Percentiles rank a stretch among this genome's conserved stretches.
Conservation (phyloP, 2,329 filamentous ascomycete species). For the Dothistroma pini region DNA sequence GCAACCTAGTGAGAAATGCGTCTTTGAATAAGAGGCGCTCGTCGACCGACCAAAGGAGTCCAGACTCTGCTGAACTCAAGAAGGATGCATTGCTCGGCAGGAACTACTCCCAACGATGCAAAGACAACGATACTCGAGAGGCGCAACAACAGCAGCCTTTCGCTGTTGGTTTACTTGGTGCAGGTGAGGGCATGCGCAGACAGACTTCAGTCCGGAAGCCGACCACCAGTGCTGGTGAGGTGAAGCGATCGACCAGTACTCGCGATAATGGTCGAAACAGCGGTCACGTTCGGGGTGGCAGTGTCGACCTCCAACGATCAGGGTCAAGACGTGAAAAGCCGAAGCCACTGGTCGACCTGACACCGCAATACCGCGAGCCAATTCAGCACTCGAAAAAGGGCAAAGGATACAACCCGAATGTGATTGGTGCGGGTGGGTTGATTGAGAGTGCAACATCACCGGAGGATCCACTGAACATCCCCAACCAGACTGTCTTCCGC, state of each 20-base stretch:
- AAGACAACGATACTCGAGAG: slow-evolving; percentile 39
- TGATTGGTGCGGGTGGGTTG: slow-evolving; percentile 38
- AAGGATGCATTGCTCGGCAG: slow-evolving; percentile 48
- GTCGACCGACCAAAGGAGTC: slow-evolving; percentile 23
- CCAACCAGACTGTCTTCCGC: slow-evolving; percentile 45
- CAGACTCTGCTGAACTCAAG: slow-evolving; percentile 41
- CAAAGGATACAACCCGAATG: slow-evolving; percentile 44
- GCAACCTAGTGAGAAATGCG: slow-evolving; percentile 23
- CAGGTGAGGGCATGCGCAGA: slow-evolving; percentile 17
- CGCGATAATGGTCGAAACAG: slow-evolving; percentile 15
- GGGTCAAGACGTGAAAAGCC: slow-evolving; percentile 44
- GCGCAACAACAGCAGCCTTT: slow-evolving; percentile 43
- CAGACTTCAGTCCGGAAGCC: slow-evolving; percentile 13
- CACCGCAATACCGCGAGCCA: slow-evolving; percentile 60
- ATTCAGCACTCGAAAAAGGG: slow-evolving; percentile 56
- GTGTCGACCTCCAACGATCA: slow-evolving; percentile 43
- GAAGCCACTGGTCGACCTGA: slow-evolving; percentile 66
- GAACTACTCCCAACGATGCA: slow-evolving; percentile 48
- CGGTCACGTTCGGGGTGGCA: slow-evolving; percentile 21
- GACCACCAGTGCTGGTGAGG: slow-evolving; percentile 15
- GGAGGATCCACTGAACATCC: slow-evolving; percentile 41
- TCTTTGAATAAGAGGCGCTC: slow-evolving; percentile 20
- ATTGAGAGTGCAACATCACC: slow-evolving; percentile 47
- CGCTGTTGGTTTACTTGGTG: slow-evolving; percentile 52
- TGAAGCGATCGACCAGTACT: slow-evolving; percentile 20